Percentiles rank a stretch among this genome's conserved stretches.
These are phyloP conservation scores for Aquanectria penicillioides DNA, from an alignment of 2,329 filamentous ascomycete genomes.

Conservation along the genomic window DNA sequence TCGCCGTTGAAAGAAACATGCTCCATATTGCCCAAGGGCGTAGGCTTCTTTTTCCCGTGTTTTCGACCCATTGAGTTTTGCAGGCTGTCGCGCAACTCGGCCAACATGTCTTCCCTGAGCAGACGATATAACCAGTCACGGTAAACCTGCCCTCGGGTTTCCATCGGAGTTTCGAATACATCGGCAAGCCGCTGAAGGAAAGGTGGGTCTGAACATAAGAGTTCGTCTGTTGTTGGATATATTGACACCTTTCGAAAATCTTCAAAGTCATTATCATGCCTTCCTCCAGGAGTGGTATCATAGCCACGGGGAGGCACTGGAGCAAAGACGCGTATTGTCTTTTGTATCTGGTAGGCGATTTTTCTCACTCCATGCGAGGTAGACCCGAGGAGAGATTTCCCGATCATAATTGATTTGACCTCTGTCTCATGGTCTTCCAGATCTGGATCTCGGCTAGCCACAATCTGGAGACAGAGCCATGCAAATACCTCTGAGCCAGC, in stretches of 20 bases:
- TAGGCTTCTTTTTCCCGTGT: conserved; percentile 52
- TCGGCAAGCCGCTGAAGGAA: conserved; percentile 66
- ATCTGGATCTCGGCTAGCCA: conserved; percentile 32
- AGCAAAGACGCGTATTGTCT: conserved; percentile 44
- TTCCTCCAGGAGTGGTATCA: conserved; percentile 63
- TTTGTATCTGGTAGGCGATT: conserved; percentile 51
- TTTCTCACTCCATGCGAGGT: conserved; percentile 36
- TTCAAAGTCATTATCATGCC: conserved; percentile 77
- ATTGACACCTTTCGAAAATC: conserved; percentile 71
- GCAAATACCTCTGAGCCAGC: conserved; percentile 51
- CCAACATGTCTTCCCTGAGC: conserved; percentile 76
- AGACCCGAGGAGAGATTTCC: conserved; percentile 37
- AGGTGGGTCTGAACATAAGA: conserved; percentile 60
- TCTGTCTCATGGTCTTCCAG: conserved; percentile 21
- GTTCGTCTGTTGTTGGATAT: conserved; percentile 73
- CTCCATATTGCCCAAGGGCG: conserved; percentile 52
- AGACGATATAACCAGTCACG: conserved; percentile 79
- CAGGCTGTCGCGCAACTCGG: conserved; percentile 70
- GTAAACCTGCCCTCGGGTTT: conserved; percentile 58
- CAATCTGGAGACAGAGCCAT: conserved; percentile 61
- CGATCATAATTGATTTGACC: conserved; percentile 40
- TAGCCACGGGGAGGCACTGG: not conserved
- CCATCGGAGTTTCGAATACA: conserved; percentile 51
- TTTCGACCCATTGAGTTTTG: conserved; percentile 61
- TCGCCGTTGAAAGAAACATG: conserved; percentile 51